These are phyloP conservation scores for Salvia hispanica DNA, from an alignment of 257 asterid genomes.

Conservation along the genomic window DNA sequence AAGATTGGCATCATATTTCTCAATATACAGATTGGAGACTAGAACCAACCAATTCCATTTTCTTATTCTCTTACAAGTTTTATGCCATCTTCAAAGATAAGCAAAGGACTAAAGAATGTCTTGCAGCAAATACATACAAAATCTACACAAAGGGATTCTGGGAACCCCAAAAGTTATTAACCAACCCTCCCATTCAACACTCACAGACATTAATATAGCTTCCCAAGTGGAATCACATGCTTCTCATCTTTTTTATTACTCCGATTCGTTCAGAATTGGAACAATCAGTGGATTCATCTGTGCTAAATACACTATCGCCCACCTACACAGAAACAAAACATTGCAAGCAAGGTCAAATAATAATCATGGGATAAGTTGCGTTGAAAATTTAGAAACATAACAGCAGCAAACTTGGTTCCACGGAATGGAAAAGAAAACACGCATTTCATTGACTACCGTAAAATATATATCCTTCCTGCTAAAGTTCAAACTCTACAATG, in stretches of 20 bases:
- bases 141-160: constrained; percentile 31
- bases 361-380: constrained; percentile 1
- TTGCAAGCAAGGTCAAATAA: constrained; percentile 23
- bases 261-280: constrained; percentile 72
- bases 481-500: constrained; percentile 7
- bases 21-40: constrained; percentile 4
- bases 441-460: not conserved
- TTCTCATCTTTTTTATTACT: constrained; percentile 37
- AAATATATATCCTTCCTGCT: not conserved
- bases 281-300: constrained; percentile 93
- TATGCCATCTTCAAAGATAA: constrained; percentile 30
- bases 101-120: constrained; percentile 23
- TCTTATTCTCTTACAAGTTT: constrained; percentile 35
- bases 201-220: constrained; percentile 27
- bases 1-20: not conserved
- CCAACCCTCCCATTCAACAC: constrained; percentile 32
- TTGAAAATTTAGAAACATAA: not conserved
- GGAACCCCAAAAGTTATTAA: constrained; percentile 36
- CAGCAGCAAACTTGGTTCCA: not conserved
- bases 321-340: constrained; percentile 44
- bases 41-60: constrained; percentile 14
- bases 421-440: not conserved
- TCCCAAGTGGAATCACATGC: constrained; percentile 29
- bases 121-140: constrained; percentile 35
- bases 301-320: constrained; percentile 90